Evolutionary conservation across 768 basidiomycete species (phyloP).

Genomic region (Pleurotus djamor): DNA sequence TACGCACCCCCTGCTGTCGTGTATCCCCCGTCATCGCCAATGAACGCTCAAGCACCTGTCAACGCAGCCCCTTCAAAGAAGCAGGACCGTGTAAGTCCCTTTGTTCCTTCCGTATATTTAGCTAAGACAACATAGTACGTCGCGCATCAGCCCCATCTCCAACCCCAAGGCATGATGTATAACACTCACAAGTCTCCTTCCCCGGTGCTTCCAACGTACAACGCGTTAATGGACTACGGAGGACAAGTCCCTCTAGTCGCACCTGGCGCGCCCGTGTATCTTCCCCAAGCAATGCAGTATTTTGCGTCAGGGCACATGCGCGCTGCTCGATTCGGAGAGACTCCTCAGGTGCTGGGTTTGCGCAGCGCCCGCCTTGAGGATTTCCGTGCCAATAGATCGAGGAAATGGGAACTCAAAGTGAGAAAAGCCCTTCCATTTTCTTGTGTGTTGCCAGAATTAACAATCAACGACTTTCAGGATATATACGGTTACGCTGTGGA

Average conservation of each 20-base stretch:
- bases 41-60: conserved; percentile 47
- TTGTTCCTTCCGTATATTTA: conserved; percentile 11
- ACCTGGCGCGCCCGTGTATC: conserved; percentile 41
- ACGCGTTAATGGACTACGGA: conserved; percentile 45
- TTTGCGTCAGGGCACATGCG: conserved; percentile 36
- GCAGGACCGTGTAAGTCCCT: conserved; percentile 47
- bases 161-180: conserved; percentile 37
- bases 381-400: conserved; percentile 76
- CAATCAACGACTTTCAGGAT: conserved; percentile 41
- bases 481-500: conserved; percentile 84
- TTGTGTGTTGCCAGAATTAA: not conserved
- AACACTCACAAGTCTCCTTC: conserved; percentile 39
- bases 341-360: conserved; percentile 31
- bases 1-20: conserved; percentile 54
- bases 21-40: conserved; percentile 49
- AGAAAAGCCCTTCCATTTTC: conserved; percentile 14
- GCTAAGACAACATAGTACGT: conserved; percentile 29
- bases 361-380: conserved; percentile 82
- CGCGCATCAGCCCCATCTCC: conserved; percentile 42
- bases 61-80: conserved; percentile 53
- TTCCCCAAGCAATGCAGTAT: conserved; percentile 27
- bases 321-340: conserved; percentile 43
- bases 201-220: conserved; percentile 42
- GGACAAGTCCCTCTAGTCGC: conserved; percentile 43
- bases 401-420: conserved; percentile 82